phyloP scores from a whole-genome alignment of 495 filamentous ascomycete species.

The Lophiotrema nucula region DNA sequence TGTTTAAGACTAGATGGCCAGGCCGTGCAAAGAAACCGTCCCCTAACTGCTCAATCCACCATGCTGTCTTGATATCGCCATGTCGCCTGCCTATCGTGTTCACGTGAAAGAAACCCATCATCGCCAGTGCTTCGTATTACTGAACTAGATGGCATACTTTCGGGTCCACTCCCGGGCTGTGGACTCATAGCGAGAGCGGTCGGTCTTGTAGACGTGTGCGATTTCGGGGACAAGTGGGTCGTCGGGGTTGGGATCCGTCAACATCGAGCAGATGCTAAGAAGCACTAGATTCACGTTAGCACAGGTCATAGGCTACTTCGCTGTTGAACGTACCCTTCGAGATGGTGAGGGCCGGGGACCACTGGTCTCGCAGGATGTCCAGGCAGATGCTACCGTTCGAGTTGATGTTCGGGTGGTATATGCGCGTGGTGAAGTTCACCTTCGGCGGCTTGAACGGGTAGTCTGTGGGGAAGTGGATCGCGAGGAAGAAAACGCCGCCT shows the following conservation, averaged over 20 bases:
- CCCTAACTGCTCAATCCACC: slow-evolving; percentile 7
- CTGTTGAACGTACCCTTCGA: slow-evolving; percentile 73
- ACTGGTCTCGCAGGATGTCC: slow-evolving; percentile 97
- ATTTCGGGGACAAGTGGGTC: slow-evolving; percentile 98
- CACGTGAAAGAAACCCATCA: not conserved
- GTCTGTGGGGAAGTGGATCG: slow-evolving; percentile 98
- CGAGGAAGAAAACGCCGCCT: slow-evolving; percentile 95
- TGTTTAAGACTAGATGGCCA: not conserved
- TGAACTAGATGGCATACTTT: slow-evolving; percentile 93
- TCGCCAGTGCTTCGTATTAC: too few relatives aligned
- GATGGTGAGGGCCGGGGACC: slow-evolving; percentile 97
- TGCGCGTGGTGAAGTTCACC: slow-evolving; percentile 99
- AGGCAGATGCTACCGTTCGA: slow-evolving; percentile 98
- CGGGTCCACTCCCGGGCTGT: slow-evolving; percentile 98
- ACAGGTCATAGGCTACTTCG: not conserved
- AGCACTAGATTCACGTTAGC: slow-evolving; percentile 59
- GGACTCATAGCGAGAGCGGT: slow-evolving; percentile 89
- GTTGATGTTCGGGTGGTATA: slow-evolving; percentile 99
- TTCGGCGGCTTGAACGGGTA: slow-evolving; percentile 99
- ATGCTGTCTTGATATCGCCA: not conserved
- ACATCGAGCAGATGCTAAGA: slow-evolving; percentile 99
- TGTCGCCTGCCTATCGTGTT: not conserved
- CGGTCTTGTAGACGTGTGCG: slow-evolving; percentile 99
- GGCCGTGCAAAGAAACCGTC: slow-evolving; percentile 9
- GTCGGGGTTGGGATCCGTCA: slow-evolving; percentile 98